Percentiles rank a stretch among this genome's conserved stretches.
Conservation (phyloP, 2,329 filamentous ascomycete genomes). For the Ophiostoma australiae region DNA sequence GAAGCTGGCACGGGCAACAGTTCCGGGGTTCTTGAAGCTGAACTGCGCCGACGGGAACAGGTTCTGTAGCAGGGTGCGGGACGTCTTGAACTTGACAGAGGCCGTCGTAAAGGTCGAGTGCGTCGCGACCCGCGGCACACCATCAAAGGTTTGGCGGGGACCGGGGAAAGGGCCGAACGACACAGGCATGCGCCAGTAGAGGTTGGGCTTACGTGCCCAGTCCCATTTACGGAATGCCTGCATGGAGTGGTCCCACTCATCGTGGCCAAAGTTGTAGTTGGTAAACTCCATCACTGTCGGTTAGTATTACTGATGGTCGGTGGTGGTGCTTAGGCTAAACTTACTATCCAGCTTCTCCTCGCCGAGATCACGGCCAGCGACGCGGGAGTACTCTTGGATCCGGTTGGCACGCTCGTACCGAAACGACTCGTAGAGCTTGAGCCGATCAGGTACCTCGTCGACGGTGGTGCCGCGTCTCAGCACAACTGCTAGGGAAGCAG, state of each 20-base stretch:
- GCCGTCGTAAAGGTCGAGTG: constrained; percentile 39
- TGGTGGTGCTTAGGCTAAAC: background rate
- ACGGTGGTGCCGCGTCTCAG: constrained; percentile 43
- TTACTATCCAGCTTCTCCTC: constrained; percentile 29
- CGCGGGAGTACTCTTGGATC: constrained; percentile 41
- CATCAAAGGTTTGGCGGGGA: constrained; percentile 38
- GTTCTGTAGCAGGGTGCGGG: constrained; percentile 45
- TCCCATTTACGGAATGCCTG: constrained; percentile 48
- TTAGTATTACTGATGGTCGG: constrained; percentile 15
- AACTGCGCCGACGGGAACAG: constrained; percentile 42
- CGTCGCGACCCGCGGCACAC: constrained; percentile 33
- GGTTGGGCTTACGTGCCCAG: constrained; percentile 36
- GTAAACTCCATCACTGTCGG: constrained; percentile 39
- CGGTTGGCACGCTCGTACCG: constrained; percentile 46
- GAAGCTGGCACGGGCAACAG: constrained; percentile 42
- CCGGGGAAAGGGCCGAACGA: constrained; percentile 46
- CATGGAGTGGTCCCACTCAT: constrained; percentile 52
- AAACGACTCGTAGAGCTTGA: constrained; percentile 56
- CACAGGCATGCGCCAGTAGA: constrained; percentile 43
- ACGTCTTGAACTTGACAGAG: constrained; percentile 48
- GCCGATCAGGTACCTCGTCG: constrained; percentile 48
- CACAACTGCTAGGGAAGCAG: constrained; percentile 52
- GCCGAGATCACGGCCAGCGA: constrained; percentile 45
- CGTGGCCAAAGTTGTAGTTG: constrained; percentile 52
- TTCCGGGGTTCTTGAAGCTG: constrained; percentile 41